A percentile compares a stretch with the other conserved stretches of the same genome.
Conservation (phyloP, 352 stramenopile species). For the Phytopythium aichiense region DNA sequence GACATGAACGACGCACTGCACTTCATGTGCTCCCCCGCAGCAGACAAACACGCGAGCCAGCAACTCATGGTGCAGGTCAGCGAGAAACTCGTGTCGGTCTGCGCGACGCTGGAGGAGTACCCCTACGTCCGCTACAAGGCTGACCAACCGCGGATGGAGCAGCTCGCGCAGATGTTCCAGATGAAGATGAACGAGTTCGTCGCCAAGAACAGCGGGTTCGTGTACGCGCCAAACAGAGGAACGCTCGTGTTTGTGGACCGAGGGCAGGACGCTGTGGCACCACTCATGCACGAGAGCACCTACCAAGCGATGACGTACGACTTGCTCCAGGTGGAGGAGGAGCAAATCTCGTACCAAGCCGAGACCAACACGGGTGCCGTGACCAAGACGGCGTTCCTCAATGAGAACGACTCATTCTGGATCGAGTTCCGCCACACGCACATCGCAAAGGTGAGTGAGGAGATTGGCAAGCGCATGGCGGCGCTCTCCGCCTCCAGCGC, state of each 20-base stretch:
- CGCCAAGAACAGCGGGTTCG: constrained; percentile 86
- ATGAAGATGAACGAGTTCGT: constrained; percentile 96
- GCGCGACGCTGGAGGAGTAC: constrained; percentile 96
- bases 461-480: constrained; percentile 76
- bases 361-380: constrained; percentile 77
- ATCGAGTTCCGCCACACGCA: constrained; percentile 95
- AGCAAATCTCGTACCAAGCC: constrained; percentile 90
- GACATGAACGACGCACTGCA: constrained; percentile 86
- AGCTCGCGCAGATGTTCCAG: constrained; percentile 91
- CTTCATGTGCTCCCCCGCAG: constrained; percentile 68
- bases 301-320: constrained; percentile 98
- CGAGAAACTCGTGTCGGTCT: constrained; percentile 94
- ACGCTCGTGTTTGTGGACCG: constrained; percentile 96
- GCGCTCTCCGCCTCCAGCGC: constrained; percentile 77
- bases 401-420: constrained; percentile 97
- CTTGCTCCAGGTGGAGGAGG: constrained; percentile 92
- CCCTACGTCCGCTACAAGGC: constrained; percentile 93
- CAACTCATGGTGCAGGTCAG: constrained; percentile 64
- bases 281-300: constrained; percentile 97
- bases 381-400: constrained; percentile 92
- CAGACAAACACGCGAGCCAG: constrained; percentile 34
- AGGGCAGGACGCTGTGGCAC: constrained; percentile 91
- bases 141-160: constrained; percentile 77
- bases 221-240: constrained; percentile 84
- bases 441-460: constrained; percentile 88